phyloP scores from a whole-genome alignment of 148 eudicot species.

The Camellia japonica region DNA sequence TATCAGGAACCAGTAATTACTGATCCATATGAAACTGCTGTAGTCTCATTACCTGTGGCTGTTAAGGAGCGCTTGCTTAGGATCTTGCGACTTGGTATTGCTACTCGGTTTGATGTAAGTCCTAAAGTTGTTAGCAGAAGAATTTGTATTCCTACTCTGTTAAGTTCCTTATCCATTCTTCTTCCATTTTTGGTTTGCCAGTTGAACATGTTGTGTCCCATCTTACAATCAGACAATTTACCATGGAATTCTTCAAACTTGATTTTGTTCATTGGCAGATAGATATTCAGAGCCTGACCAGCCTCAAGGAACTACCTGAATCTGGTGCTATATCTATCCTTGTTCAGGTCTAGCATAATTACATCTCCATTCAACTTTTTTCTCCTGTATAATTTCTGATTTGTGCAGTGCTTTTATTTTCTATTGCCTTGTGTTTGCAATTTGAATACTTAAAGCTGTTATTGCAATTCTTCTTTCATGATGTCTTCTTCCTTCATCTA shows the following conservation, averaged over 20 bases:
- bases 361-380: background rate
- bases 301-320: constrained; percentile 61
- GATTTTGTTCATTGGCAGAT: constrained; percentile 40
- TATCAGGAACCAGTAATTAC: constrained; percentile 41
- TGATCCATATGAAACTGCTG: constrained; percentile 75
- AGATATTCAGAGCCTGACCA: constrained; percentile 42
- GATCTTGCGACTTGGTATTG: constrained; percentile 69
- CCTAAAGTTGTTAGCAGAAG: background rate
- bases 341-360: constrained; percentile 53
- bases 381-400: background rate
- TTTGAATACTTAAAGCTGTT: background rate
- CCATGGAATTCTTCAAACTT: background rate
- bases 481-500: constrained; percentile 12
- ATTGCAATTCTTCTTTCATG: constrained; percentile 12
- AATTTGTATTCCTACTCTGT: background rate
- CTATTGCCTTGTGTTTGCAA: background rate
- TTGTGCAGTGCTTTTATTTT: background rate
- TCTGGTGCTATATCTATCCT: constrained; percentile 68
- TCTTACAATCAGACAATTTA: background rate
- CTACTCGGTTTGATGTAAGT: constrained; percentile 72
- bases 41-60: constrained; percentile 47
- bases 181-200: background rate
- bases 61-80: constrained; percentile 70
- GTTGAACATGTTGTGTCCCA: background rate
- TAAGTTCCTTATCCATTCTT: background rate